Conservation (phyloP, 1,139 yeast species). For the Arxiozyma bovina region DNA sequence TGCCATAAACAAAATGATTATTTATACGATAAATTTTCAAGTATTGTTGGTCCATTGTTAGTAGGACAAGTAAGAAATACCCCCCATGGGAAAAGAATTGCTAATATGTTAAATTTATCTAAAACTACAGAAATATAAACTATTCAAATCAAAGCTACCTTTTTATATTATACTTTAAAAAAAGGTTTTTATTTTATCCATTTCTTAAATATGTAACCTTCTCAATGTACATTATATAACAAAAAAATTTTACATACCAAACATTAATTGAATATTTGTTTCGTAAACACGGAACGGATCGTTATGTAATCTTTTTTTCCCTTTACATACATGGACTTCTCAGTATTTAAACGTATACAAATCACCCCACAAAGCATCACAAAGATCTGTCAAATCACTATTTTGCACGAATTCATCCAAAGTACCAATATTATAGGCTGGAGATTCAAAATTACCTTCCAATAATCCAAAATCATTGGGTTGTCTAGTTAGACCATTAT, state of each 20-base stretch:
- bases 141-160: neutral
- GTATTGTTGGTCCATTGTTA: constrained; percentile 52
- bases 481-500: neutral
- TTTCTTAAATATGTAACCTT: neutral
- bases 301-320: neutral
- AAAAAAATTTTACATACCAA: neutral
- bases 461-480: neutral
- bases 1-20: constrained; percentile 41
- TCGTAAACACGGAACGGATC: neutral
- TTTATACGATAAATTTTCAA: constrained; percentile 44
- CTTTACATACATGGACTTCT: neutral
- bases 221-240: neutral
- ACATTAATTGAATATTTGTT: neutral
- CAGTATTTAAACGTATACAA: constrained; percentile 12
- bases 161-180: too few species aligned
- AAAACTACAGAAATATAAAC: neutral
- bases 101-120: constrained; percentile 19
- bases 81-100: constrained; percentile 88
- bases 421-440: constrained; percentile 24
- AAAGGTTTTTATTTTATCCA: too few species aligned
- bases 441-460: neutral
- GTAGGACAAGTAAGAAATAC: constrained; percentile 54
- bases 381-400: constrained; percentile 25
- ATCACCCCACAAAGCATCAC: constrained; percentile 27
- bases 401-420: constrained; percentile 27